Evolutionary conservation across 1,284 basidiomycete genomes (phyloP), one percentile per base, ranked within the genome.

Genomic region (Puccinia coronata): DNA sequence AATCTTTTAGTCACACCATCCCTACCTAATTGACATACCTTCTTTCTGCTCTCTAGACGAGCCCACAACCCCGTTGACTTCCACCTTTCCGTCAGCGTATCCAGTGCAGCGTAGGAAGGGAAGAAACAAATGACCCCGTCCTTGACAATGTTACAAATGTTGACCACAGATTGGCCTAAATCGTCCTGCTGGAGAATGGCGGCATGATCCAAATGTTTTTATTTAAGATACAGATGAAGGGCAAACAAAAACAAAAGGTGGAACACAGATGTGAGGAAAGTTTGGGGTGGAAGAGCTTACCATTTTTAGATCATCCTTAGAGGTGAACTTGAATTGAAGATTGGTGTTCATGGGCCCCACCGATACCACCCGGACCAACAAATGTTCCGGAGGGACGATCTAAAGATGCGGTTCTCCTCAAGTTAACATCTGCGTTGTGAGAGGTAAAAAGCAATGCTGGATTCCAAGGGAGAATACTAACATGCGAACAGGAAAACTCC

Each of bases 101-200:
- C 90, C 41, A 98, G 87, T 83, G 95, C 95, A 31, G 89, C 89
- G 86, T 99, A 99, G 0, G 95, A 97, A 0, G 96, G 96, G 53
- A 98, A 90, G 85, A 99, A 99, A 5, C 97, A 92, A 28, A 99
- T 93, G 86, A 98, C 89, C 0, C 96, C 96, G 51, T 91, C 91
- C 0, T 95, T 94, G 1, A 96, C 89, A 34, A 96, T 86, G 53
- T 90, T 91, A 55, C 90, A 88, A 69, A 96, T 90, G 84, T 96
- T 98, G 51, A 91, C 85, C 57, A 99, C 86, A 6, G 93, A 89
- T 73, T 93, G 92, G 0, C 95, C 96, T 0, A 99, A 89, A 84
- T 98, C 96, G 31, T 89, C 88, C 20, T 96, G 88, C 92, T 95
- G 82, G 16, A 43, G 43, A 39, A 25, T 16, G 12, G 67, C 41